A percentile compares a stretch with the other conserved stretches of the same genome.
phyloP scores from a whole-genome alignment of 495 filamentous ascomycete genomes.

The Trichoderma erinaceum region DNA sequence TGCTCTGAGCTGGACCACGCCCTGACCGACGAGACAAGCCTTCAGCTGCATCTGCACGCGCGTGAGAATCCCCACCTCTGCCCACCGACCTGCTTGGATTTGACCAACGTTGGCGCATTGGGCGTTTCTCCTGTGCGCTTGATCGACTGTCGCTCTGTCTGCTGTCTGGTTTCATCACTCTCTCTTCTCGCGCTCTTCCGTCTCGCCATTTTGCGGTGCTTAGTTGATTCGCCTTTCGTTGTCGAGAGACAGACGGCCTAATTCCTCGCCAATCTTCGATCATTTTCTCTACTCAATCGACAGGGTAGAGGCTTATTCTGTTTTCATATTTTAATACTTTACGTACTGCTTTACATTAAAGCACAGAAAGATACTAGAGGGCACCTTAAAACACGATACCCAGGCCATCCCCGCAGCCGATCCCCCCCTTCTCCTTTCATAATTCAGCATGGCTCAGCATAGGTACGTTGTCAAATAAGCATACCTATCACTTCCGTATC shows the following conservation, averaged over 20 bases:
- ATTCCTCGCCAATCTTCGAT: not conserved
- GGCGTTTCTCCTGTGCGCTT: not conserved
- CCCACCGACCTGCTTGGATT: not conserved
- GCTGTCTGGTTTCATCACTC: not conserved
- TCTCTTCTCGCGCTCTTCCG: not conserved
- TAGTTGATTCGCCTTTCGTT: not conserved
- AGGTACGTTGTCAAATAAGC: constrained; percentile 9
- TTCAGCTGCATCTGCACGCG: constrained; percentile 9
- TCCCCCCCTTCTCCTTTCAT: not conserved
- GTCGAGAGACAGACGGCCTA: not conserved
- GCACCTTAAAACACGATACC: constrained; percentile 3
- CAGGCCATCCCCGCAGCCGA: not conserved
- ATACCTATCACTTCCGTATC: not conserved
- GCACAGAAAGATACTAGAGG: not conserved
- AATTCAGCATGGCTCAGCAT: constrained; percentile 11
- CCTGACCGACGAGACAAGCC: not conserved
- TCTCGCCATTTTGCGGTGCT: not conserved
- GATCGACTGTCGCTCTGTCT: not conserved
- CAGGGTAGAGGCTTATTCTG: not conserved
- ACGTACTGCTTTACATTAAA: not conserved
- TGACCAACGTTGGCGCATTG: not conserved
- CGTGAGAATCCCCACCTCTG: constrained; percentile 2
- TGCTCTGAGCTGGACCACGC: constrained; percentile 1
- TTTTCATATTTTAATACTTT: not conserved
- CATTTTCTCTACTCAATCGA: not conserved